These are phyloP conservation scores for Drechslerella coelobrocha DNA, from an alignment of 2,329 filamentous ascomycete genomes.

Conservation along the genomic window DNA sequence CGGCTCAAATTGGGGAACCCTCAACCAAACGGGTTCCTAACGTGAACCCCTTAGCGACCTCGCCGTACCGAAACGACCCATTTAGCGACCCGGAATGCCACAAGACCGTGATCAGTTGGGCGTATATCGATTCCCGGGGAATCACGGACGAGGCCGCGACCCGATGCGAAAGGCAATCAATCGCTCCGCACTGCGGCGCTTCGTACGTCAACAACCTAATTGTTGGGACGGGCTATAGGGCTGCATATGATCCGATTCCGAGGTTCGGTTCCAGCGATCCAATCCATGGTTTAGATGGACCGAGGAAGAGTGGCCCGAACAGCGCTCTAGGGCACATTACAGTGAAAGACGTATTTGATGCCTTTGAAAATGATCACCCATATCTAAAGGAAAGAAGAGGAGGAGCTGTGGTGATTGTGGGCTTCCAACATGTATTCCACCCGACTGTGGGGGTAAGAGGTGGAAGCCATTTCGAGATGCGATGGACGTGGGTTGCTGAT, in stretches of 20 bases:
- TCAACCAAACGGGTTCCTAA: not conserved
- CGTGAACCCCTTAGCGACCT: conserved; percentile 3
- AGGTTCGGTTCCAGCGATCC: not conserved
- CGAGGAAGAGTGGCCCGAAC: not conserved
- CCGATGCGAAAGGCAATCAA: not conserved
- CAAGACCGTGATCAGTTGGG: conserved; percentile 30
- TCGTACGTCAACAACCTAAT: conserved; percentile 27
- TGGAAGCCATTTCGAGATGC: conserved; percentile 24
- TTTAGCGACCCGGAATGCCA: conserved; percentile 15
- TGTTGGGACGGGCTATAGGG: conserved; percentile 10
- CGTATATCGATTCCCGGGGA: conserved; percentile 1
- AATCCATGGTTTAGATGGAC: not conserved
- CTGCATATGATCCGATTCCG: not conserved
- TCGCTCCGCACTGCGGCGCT: not conserved
- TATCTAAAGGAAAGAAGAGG: conserved; percentile 3
- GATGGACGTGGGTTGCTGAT: conserved; percentile 20
- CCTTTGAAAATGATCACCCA: conserved; percentile 27
- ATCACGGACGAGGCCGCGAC: not conserved
- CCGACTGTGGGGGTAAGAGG: conserved; percentile 4
- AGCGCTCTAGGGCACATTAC: conserved; percentile 4
- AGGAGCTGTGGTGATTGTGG: conserved; percentile 15
- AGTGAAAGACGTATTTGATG: conserved; percentile 16
- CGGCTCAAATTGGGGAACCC: not conserved
- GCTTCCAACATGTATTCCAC: conserved; percentile 29
- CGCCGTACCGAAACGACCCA: conserved; percentile 13